These are phyloP conservation scores for Furcasterigmium furcatum DNA, from an alignment of 2,329 filamentous ascomycete genomes.

Conservation along the genomic window DNA sequence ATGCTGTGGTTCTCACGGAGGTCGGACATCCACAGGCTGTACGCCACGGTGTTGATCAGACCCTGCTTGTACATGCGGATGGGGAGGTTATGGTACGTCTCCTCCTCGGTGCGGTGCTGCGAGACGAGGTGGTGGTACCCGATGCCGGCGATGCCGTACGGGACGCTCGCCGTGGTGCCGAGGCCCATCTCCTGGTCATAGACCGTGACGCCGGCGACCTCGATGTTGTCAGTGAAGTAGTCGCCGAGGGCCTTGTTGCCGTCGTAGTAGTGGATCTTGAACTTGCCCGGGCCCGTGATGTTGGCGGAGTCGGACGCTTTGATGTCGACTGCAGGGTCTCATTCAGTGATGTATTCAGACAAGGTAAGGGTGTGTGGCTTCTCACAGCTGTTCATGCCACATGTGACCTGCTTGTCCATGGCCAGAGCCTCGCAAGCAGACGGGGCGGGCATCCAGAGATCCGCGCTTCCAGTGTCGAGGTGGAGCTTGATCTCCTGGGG, in stretches of 20 bases:
- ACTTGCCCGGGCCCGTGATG: slow-evolving; percentile 44
- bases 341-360: background rate
- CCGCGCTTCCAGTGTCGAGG: slow-evolving; percentile 66
- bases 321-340: slow-evolving; percentile 50
- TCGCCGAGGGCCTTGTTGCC: slow-evolving; percentile 73
- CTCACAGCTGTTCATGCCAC: slow-evolving; percentile 45
- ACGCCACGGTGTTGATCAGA: slow-evolving; percentile 63
- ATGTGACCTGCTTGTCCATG: slow-evolving; percentile 19
- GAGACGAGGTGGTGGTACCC: slow-evolving; percentile 57
- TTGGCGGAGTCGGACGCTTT: slow-evolving; percentile 49
- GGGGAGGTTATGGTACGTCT: slow-evolving; percentile 57
- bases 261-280: slow-evolving; percentile 87
- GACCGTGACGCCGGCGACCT: slow-evolving; percentile 49
- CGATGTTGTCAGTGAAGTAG: slow-evolving; percentile 63
- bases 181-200: slow-evolving; percentile 57
- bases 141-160: slow-evolving; percentile 57
- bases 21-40: slow-evolving; percentile 67
- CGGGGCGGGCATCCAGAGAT: slow-evolving; percentile 58
- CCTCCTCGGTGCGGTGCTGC: slow-evolving; percentile 19
- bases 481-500: slow-evolving; percentile 53
- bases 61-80: slow-evolving; percentile 60
- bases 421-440: background rate
- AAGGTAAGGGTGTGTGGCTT: slow-evolving; percentile 6
- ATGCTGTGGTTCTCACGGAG: slow-evolving; percentile 24
- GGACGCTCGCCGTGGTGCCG: slow-evolving; percentile 48